phyloP scores from a whole-genome alignment of 345 rosid species.

The Laguncularia racemosa region DNA sequence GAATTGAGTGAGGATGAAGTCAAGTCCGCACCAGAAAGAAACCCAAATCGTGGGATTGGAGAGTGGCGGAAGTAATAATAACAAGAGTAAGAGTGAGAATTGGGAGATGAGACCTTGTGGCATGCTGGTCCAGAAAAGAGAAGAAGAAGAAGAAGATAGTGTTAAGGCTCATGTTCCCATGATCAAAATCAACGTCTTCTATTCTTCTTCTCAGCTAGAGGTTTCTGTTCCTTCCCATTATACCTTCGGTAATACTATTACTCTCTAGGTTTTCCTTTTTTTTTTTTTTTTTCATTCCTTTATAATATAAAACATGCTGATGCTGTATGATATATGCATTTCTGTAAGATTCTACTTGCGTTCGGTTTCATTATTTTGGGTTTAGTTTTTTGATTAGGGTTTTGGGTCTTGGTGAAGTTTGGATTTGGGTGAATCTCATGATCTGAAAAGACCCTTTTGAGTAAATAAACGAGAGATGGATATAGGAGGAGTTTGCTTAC shows the following conservation, averaged over 20 bases:
- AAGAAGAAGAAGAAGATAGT: conserved; percentile 22
- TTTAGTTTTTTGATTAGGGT: too few species aligned
- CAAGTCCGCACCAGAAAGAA: conserved; percentile 3
- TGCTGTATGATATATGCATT: neutral
- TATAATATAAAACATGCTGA: neutral
- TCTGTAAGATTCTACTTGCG: neutral
- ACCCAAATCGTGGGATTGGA: neutral
- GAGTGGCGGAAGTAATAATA: too few species aligned
- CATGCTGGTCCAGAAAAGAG: conserved; percentile 51
- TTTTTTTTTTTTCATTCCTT: neutral
- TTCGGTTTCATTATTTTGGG: neutral
- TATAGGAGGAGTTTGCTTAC: too few species aligned
- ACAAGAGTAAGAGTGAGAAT: neutral
- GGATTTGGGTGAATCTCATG: too few species aligned
- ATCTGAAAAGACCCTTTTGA: too few species aligned
- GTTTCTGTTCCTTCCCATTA: conserved; percentile 37
- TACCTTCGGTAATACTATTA: conserved; percentile 57
- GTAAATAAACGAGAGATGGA: too few species aligned
- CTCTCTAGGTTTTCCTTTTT: neutral
- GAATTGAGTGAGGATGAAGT: conserved; percentile 7
- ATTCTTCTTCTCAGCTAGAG: conserved; percentile 40
- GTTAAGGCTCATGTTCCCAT: conserved; percentile 20
- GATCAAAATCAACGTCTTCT: conserved; percentile 34
- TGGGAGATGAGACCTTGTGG: conserved; percentile 50
- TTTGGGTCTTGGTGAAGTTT: too few species aligned